Percentiles rank a stretch among this genome's conserved stretches.
phyloP scores from a whole-genome alignment of 306 rosid genomes.

The Corylus heterophylla region DNA sequence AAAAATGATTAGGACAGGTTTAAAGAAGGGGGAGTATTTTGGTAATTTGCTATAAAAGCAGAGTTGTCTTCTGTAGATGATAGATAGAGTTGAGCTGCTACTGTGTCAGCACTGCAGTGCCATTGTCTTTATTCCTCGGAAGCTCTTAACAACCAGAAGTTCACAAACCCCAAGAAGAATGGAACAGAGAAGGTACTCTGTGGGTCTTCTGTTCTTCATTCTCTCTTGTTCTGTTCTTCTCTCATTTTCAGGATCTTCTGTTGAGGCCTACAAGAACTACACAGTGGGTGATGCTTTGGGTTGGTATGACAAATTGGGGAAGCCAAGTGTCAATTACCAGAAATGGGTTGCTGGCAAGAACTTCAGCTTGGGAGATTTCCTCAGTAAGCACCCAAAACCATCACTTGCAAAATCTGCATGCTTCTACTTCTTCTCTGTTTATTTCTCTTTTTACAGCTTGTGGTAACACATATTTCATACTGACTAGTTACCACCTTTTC shows the following conservation, averaged over 20 bases:
- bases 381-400: slow-evolving; percentile 48
- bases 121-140: not conserved
- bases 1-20: too few species aligned
- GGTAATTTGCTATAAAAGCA: slow-evolving; percentile 5
- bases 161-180: slow-evolving; percentile 32
- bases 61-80: not conserved
- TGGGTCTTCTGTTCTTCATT: not conserved
- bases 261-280: slow-evolving; percentile 69
- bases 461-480: not conserved
- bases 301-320: slow-evolving; percentile 67
- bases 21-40: slow-evolving; percentile 19
- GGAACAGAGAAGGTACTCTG: slow-evolving; percentile 30
- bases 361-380: slow-evolving; percentile 90
- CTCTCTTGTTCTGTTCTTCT: slow-evolving; percentile 11
- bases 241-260: slow-evolving; percentile 54
- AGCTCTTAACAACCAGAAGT: not conserved
- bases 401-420: not conserved
- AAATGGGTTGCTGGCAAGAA: slow-evolving; percentile 65
- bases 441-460: not conserved
- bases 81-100: too few species aligned
- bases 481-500: not conserved
- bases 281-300: slow-evolving; percentile 93
- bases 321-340: slow-evolving; percentile 61
- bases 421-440: not conserved
- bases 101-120: not conserved